Conservation (phyloP, 140 eudicot genomes). For the Senecio squalidus region DNA sequence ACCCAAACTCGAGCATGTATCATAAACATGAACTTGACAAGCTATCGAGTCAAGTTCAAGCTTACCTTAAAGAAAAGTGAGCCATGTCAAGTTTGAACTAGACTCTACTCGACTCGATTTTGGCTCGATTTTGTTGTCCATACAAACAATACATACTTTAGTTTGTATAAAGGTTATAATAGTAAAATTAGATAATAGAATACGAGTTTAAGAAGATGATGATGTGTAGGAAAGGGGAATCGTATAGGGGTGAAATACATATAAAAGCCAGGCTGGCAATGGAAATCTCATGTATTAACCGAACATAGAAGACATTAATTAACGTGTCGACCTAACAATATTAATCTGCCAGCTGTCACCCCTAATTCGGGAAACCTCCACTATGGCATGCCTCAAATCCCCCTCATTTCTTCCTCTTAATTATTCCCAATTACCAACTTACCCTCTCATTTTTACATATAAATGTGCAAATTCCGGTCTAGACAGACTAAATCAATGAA, state of each 20-base stretch:
- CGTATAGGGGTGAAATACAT: constrained; percentile 28
- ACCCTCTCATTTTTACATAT: not conserved
- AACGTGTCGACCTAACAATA: constrained; percentile 40
- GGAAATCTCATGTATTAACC: constrained; percentile 41
- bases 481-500: too few species aligned
- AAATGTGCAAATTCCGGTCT: too few species aligned
- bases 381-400: constrained; percentile 27
- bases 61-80: too few species aligned
- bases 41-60: too few species aligned
- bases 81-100: too few species aligned
- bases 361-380: constrained; percentile 33
- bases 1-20: too few species aligned
- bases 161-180: not conserved
- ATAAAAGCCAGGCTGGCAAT: constrained; percentile 31
- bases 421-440: not conserved
- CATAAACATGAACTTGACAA: too few species aligned
- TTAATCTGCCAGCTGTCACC: constrained; percentile 33
- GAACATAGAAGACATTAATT: constrained; percentile 15
- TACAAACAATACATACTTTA: not conserved
- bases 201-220: constrained; percentile 18
- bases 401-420: not conserved
- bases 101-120: too few species aligned
- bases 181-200: not conserved
- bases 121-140: not conserved
- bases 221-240: constrained; percentile 16